These are phyloP conservation scores for Auriscalpium orientale DNA, from an alignment of 768 basidiomycete species.

Conservation along the genomic window DNA sequence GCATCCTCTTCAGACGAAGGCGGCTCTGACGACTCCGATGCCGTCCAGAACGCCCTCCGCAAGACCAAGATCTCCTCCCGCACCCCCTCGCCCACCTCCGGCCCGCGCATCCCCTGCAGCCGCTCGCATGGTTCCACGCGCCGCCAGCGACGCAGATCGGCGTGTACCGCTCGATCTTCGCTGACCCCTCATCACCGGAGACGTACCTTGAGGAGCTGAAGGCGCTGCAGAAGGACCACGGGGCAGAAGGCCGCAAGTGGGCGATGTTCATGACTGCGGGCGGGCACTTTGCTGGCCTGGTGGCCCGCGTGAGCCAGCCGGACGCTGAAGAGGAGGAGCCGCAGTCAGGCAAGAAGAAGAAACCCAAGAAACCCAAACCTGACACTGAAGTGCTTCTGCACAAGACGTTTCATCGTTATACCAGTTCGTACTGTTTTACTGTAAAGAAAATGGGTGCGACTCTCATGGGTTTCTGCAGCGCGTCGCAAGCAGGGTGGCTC, in stretches of 20 bases:
- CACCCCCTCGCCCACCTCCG: slow-evolving; percentile 38
- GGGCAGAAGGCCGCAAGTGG: slow-evolving; percentile 65
- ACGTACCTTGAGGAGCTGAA: slow-evolving; percentile 55
- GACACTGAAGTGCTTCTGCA: slow-evolving; percentile 79
- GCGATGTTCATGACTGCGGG: slow-evolving; percentile 96
- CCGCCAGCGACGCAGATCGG: slow-evolving; percentile 85
- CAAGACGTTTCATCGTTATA: slow-evolving; percentile 98
- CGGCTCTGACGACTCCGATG: slow-evolving; percentile 52
- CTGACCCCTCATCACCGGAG: slow-evolving; percentile 31
- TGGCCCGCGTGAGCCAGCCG: slow-evolving; percentile 61
- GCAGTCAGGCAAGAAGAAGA: slow-evolving; percentile 27
- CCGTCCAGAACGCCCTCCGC: slow-evolving; percentile 59
- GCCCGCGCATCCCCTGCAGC: slow-evolving; percentile 46
- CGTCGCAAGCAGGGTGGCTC: slow-evolving; percentile 97
- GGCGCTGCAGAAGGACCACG: slow-evolving; percentile 48
- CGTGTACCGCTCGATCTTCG: slow-evolving; percentile 73
- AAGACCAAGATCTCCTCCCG: slow-evolving; percentile 45
- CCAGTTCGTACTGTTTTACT: slow-evolving; percentile 52
- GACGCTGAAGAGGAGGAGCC: slow-evolving; percentile 33
- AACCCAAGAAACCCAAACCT: slow-evolving; percentile 53
- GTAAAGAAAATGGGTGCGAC: not conserved
- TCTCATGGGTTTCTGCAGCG: slow-evolving; percentile 39
- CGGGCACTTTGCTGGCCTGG: slow-evolving; percentile 94
- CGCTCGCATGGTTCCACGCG: slow-evolving; percentile 87
- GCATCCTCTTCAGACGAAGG: slow-evolving; percentile 61